Percentiles rank a stretch among this genome's conserved stretches.
Conservation (phyloP, 2,329 filamentous ascomycete species). For the Cladosporium sp. region DNA sequence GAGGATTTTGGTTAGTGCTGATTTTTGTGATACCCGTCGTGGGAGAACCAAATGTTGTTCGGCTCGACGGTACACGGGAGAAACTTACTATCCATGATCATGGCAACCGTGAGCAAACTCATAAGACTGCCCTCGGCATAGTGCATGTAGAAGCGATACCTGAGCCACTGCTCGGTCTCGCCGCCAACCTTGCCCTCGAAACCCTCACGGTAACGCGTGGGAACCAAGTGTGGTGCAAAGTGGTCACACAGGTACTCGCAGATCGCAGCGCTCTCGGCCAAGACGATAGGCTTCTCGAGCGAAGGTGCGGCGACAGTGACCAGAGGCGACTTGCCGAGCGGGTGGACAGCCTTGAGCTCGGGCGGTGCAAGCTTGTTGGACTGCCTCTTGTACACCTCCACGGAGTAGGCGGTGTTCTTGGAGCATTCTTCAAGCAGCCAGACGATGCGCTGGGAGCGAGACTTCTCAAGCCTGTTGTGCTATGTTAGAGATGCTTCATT, state of each 20-base stretch:
- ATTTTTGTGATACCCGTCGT: not conserved
- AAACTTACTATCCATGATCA: conserved; percentile 61
- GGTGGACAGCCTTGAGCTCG: conserved; percentile 76
- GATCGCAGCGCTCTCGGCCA: conserved; percentile 83
- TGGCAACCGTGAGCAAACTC: conserved; percentile 64
- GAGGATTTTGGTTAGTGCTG: not conserved
- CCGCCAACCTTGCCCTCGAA: conserved; percentile 58
- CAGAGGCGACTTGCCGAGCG: conserved; percentile 83
- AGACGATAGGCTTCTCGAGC: conserved; percentile 54
- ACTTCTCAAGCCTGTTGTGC: conserved; percentile 71
- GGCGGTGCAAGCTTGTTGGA: conserved; percentile 69
- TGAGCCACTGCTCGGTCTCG: conserved; percentile 62
- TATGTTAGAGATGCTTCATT: not conserved
- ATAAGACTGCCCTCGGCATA: conserved; percentile 85
- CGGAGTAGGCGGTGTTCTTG: conserved; percentile 68
- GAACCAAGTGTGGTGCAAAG: conserved; percentile 57
- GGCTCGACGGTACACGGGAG: not conserved
- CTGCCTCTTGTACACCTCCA: conserved; percentile 75
- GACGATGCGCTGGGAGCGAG: conserved; percentile 77
- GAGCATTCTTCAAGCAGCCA: conserved; percentile 82
- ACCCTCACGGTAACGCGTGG: conserved; percentile 54
- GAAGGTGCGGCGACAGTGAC: conserved; percentile 62
- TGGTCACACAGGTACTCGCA: conserved; percentile 78
- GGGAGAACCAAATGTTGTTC: not conserved
- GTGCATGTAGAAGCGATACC: conserved; percentile 72